Base-by-base conservation (phyloP, 129 eudicot species). In the Sambucus nigra region DNA sequence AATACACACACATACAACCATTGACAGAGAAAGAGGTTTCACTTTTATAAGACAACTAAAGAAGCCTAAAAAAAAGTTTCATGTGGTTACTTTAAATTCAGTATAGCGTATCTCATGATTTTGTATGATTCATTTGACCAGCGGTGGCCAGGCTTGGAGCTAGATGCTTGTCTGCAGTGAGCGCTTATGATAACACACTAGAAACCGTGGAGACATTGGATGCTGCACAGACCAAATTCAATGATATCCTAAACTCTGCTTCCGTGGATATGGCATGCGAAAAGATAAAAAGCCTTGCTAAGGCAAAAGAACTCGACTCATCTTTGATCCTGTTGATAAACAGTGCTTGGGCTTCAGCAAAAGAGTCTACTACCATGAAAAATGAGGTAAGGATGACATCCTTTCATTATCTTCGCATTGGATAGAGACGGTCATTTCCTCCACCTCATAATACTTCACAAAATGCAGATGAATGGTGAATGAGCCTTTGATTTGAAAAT, bases 261-360 rank as follows among this genome's bases (percentile, higher is more conserved):
- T 91, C 98, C 1, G 47, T 85, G 22, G 98, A 91, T 55, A 80
- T 52, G 61, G 98, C 98, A 14, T 85, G 98, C 70, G 95, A 82
- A 23, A 85, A 85, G 73, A 86, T 91, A 19, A 79, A 74, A 67
- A 82, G 94, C 67, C 84, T 91, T 54, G 98, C 98, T 27, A 91
- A 91, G 78, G 65, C 84, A 46, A 91, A 91, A 71, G 89, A 79
- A 71, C 98, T 91, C 1, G 95, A 91, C 63, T 91, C 98, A 20
- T 91, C 98, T 29, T 72, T 91, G 58, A 82, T 91, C 22, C 56
- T 85, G 33, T 63, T 91, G 61, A 91, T 91, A 45, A 86, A 86
- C 55, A 76, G 89, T 53, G 94, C 98, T 65, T 91, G 95, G 95
- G 95, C 98, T 42, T 73, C 88, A 2, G 98, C 98, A 57, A 91